Evolutionary conservation across 2,329 filamentous ascomycete species (phyloP), one percentile per base, ranked within the genome.

Genomic region (Fusarium sp.): DNA sequence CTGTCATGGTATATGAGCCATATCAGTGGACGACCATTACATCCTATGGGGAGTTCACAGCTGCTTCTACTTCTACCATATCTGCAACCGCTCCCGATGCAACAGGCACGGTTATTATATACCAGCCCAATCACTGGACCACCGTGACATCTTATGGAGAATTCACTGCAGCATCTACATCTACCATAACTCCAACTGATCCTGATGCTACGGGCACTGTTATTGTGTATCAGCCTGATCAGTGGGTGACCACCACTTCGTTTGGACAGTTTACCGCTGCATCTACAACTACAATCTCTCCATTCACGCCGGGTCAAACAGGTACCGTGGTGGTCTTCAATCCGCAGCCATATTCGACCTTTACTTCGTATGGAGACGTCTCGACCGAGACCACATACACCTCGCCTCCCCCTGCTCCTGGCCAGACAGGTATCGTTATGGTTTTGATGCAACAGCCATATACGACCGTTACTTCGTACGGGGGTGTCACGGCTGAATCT

Each of bases 241-340:
- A 36, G 8, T 36, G 34, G 34, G 8, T 12, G 38, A 39, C 38
- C 8, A 13, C 8, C 12, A 39, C 38, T 22, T 39, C 38, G 0
- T 39, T 13, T 18, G 47, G 47, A 18, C 10, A 32, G 13, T 26
- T 4, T 14, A 9, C 42, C 11, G 5, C 39, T 15, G 39, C 17
- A 4, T 44, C n/a, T 8, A 24, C n/a, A 18, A 18, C n/a, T 8
- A 44, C 41, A 3, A 44, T 13, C 0, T 18, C 17, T 26, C 42
- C 39, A 15, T n/a, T 3, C 0, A 15, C 8, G 0, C 39, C 39
- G 3, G 39, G 39, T 10, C 22, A n/a, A n/a, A 42, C 39, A 6
- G 39, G 39, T 10, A 42, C 39, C 20, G 38, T 41, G 20, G 38
- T 41, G 12, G 20, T 41, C 20, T 41, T 41, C 38, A 14, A 22